A percentile compares a stretch with the other conserved stretches of the same genome.
Conservation (phyloP, 2,329 filamentous ascomycete genomes). For the Fusarium annulatum region DNA sequence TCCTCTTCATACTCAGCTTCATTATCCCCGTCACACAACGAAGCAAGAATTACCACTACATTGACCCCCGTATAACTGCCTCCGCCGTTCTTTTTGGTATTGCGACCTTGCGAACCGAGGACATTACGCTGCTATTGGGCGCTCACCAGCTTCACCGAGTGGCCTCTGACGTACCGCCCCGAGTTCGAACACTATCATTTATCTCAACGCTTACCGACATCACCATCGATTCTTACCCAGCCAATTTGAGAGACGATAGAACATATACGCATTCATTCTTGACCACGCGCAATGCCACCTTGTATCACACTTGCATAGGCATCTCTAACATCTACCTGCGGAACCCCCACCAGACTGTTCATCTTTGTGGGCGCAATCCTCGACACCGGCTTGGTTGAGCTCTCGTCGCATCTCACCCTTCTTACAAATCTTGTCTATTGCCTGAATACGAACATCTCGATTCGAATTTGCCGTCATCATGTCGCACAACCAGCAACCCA, state of each 20-base stretch:
- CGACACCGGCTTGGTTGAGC: not conserved
- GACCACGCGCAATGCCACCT: slow-evolving; percentile 33
- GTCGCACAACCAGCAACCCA: slow-evolving; percentile 57
- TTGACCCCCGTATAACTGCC: not conserved
- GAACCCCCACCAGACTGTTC: slow-evolving; percentile 19
- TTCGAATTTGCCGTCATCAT: slow-evolving; percentile 42
- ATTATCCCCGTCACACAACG: slow-evolving; percentile 18
- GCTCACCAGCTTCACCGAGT: slow-evolving; percentile 33
- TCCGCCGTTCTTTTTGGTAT: not conserved
- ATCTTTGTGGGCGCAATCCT: slow-evolving; percentile 18
- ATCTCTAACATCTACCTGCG: slow-evolving; percentile 8
- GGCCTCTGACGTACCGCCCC: slow-evolving; percentile 30
- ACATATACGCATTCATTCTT: not conserved
- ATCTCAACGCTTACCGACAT: not conserved
- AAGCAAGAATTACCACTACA: not conserved
- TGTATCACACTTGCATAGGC: slow-evolving; percentile 17
- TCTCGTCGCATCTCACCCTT: slow-evolving; percentile 2
- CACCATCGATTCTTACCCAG: not conserved
- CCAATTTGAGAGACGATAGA: slow-evolving; percentile 14
- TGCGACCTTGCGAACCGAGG: slow-evolving; percentile 15
- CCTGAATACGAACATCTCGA: not conserved
- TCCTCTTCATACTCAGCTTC: slow-evolving; percentile 19
- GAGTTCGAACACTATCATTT: slow-evolving; percentile 21
- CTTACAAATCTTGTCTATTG: not conserved
- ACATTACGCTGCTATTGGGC: slow-evolving; percentile 14